A percentile compares a stretch with the other conserved stretches of the same genome.
phyloP scores from a whole-genome alignment of 208 protist species.

The Novymonas esmeraldas region DNA sequence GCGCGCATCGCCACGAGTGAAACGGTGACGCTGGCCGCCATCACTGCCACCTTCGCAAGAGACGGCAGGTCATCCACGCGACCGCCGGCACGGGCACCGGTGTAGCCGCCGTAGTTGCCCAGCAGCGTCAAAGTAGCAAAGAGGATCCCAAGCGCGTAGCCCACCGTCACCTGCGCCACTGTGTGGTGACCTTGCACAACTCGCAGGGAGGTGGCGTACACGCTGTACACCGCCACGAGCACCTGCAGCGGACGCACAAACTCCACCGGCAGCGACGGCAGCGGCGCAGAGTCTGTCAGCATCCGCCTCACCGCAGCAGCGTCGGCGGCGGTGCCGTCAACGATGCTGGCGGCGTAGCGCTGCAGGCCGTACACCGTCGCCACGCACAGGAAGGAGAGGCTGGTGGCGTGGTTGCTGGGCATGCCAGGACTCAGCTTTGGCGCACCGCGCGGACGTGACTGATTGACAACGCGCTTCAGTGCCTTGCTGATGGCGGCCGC shows the following conservation, averaged over 20 bases:
- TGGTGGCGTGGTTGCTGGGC: constrained; percentile 73
- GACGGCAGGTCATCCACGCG: constrained; percentile 45
- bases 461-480: constrained; percentile 56
- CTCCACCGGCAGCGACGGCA: constrained; percentile 3
- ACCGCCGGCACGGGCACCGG: constrained; percentile 28
- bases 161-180: constrained; percentile 46
- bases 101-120: constrained; percentile 43
- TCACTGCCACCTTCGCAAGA: constrained; percentile 17
- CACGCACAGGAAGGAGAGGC: constrained; percentile 46
- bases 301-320: too few relatives aligned
- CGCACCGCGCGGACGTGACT: constrained; percentile 47
- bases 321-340: too few relatives aligned
- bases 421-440: constrained; percentile 60
- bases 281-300: too few relatives aligned
- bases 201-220: constrained; percentile 43
- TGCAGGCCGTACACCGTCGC: constrained; percentile 31
- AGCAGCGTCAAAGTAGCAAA: constrained; percentile 20
- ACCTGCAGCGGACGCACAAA: constrained; percentile 24
- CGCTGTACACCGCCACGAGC: constrained; percentile 33
- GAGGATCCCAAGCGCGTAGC: constrained; percentile 34
- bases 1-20: constrained; percentile 19
- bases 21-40: constrained; percentile 10
- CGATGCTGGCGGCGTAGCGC: background rate
- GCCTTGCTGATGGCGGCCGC: constrained; percentile 47
- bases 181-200: constrained; percentile 57